Evolutionary conservation across 345 rosid genomes (phyloP).

Genomic region (Heritiera fomes): DNA sequence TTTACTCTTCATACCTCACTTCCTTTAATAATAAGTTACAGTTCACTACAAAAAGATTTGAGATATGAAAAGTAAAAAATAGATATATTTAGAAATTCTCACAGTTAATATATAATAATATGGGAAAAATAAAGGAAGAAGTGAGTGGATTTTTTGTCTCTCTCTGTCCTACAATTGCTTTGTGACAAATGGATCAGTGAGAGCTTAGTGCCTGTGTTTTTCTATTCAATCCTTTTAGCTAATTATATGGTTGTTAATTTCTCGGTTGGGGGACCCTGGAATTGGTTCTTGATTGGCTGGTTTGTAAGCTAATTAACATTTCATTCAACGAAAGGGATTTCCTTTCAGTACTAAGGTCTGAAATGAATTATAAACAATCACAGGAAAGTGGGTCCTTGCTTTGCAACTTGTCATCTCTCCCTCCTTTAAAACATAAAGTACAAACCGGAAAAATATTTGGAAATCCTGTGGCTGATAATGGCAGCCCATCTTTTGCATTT

Average conservation of each 20-base stretch:
- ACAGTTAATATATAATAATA: not conserved
- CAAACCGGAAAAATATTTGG: not conserved
- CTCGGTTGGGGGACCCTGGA: constrained; percentile 30
- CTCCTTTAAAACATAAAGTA: not conserved
- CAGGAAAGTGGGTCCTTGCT: not conserved
- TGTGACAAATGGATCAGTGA: not conserved
- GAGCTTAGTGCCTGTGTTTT: not conserved
- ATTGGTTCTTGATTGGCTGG: constrained; percentile 35
- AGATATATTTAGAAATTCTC: no score
- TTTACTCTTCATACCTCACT: no score
- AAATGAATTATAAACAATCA: constrained; percentile 8
- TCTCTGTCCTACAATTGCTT: not conserved
- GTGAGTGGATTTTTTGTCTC: not conserved
- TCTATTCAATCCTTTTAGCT: constrained; percentile 17
- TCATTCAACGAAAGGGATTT: not conserved
- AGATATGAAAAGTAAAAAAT: no score
- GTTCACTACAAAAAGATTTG: no score
- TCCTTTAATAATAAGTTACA: no score
- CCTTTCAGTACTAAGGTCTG: not conserved
- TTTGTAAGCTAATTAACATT: not conserved
- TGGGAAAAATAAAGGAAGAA: constrained; percentile 8
- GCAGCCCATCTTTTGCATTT: constrained; percentile 28
- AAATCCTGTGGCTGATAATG: not conserved
- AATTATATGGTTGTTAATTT: not conserved
- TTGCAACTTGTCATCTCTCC: not conserved